phyloP scores from a whole-genome alignment of 2,329 filamentous ascomycete genomes.

The Colletotrichum karsti region DNA sequence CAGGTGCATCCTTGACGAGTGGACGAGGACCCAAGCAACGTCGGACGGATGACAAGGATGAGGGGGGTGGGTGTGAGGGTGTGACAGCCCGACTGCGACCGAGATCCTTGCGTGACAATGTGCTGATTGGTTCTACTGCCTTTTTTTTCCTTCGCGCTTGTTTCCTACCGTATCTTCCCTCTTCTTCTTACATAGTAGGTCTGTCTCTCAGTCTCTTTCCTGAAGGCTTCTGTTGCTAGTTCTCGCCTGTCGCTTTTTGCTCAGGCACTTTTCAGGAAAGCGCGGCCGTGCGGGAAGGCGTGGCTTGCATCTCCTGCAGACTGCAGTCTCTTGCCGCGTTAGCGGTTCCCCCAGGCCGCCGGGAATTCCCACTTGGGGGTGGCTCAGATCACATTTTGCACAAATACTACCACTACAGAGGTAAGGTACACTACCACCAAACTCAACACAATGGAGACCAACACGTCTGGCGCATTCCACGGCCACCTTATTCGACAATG shows the following conservation, averaged over 20 bases:
- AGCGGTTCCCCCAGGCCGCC: neutral
- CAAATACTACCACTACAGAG: neutral
- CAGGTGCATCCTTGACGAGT: conserved; percentile 7
- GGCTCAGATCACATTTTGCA: conserved; percentile 20
- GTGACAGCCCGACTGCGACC: neutral
- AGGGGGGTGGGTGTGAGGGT: neutral
- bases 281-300: neutral
- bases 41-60: conserved; percentile 12
- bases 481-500: conserved; percentile 13
- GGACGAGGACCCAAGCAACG: conserved; percentile 4
- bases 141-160: neutral
- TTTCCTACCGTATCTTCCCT: neutral
- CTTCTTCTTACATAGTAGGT: neutral
- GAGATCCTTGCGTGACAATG: neutral
- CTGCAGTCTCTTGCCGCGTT: conserved; percentile 18
- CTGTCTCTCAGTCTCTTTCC: neutral
- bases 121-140: neutral
- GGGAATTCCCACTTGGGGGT: neutral
- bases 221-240: neutral
- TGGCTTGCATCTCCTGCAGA: conserved; percentile 4
- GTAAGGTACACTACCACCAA: neutral
- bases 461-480: conserved; percentile 11
- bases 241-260: neutral
- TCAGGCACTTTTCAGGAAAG: neutral
- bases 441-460: neutral